Conservation (phyloP, 1,139 yeast species). For the Diutina neorugosa region DNA sequence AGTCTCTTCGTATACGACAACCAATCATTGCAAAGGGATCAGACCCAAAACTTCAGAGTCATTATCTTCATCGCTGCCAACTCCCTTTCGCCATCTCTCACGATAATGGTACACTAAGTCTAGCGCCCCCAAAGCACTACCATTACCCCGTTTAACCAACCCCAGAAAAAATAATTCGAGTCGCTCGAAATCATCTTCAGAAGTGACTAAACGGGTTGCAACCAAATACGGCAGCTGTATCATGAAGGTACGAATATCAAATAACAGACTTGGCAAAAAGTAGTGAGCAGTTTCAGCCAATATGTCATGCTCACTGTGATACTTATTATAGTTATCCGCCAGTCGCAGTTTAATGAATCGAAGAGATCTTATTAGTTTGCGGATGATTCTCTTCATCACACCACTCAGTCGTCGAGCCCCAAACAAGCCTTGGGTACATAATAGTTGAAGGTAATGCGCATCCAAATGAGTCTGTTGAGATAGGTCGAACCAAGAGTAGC, state of each 20-base stretch:
- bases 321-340: background rate
- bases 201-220: conserved; percentile 14
- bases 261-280: conserved; percentile 17
- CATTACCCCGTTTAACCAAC: conserved; percentile 26
- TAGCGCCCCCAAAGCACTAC: conserved; percentile 15
- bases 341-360: background rate
- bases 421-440: background rate
- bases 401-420: background rate
- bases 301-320: conserved; percentile 5
- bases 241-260: conserved; percentile 27
- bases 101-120: background rate
- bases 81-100: background rate
- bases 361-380: background rate
- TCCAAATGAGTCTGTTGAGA: background rate
- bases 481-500: background rate
- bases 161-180: conserved; percentile 25
- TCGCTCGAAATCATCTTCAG: conserved; percentile 20
- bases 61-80: background rate
- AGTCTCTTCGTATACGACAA: no score
- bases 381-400: background rate
- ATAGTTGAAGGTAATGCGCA: background rate
- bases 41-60: background rate
- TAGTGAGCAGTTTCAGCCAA: conserved; percentile 18
- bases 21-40: background rate
- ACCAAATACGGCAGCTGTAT: conserved; percentile 23